Evolutionary conservation across 768 basidiomycete species (phyloP), one percentile per base, ranked within the genome.

Genomic region (Agaricus sinodeliciosus): DNA sequence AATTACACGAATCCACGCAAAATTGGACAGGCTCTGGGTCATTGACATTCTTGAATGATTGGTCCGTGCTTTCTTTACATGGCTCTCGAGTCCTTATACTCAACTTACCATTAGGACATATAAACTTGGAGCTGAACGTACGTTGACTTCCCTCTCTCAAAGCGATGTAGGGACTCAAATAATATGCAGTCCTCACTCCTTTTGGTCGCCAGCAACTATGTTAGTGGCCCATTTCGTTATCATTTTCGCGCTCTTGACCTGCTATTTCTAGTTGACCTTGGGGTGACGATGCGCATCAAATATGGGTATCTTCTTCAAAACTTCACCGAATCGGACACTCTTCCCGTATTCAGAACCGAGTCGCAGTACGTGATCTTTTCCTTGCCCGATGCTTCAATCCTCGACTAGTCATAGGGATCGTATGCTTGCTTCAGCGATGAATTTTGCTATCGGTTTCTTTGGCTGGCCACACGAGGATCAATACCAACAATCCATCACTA

Each of bases 151-250:
- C 4, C 27, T 4, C 13, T 15, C 9, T 36, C 42, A 45, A 12
- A 16, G 7, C 7, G 12, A 19, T 45, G 19, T 22, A 36, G 37
- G 7, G 9, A 13, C 40, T 37, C 57, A 31, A 47, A 55, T 15
- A 57, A 31, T 31, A 11, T 36, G 18, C 54, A 88, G 85, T 90
- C 28, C 70, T 94, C 55, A 93, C 92, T n/a, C 90, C 92, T 0
- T 94, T 94, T 56, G 92, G 93, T 43, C 73, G 93, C 44, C 82
- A 89, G 60, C 92, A 96, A 59, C 69, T 94, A 3, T 94, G 85
- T 87, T 54, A 53, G 84, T 69, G 9, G 31, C 18, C 28, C 18
- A 3, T 35, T 8, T 19, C 9, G 6, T 8, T 28, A 13, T 35
- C 19, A 9, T 49, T 16, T 13, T 40, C 42, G 40, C 3, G 5